Evolutionary conservation across 2,329 filamentous ascomycete genomes (phyloP).

Genomic region (Apiospora arundinis): DNA sequence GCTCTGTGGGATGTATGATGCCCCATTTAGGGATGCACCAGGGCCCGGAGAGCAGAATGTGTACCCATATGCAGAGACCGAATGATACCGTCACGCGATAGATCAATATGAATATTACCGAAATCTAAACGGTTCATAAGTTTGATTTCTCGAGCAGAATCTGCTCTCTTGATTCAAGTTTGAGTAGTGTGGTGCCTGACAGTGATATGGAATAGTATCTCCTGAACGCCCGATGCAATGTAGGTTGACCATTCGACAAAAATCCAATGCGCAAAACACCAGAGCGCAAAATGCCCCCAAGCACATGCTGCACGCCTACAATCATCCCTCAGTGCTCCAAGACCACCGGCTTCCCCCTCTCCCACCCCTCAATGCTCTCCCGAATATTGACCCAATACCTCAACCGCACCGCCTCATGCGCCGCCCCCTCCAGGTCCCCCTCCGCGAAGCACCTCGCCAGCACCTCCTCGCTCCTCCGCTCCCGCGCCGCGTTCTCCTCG

Average conservation of each 20-base stretch:
- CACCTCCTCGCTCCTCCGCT: conserved; percentile 65
- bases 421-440: conserved; percentile 71
- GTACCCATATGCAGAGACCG: too few species aligned
- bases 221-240: background rate
- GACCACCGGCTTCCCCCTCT: conserved; percentile 71
- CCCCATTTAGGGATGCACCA: too few species aligned
- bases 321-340: conserved; percentile 52
- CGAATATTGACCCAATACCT: conserved; percentile 91
- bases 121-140: too few species aligned
- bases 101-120: background rate
- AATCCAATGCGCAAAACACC: background rate
- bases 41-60: too few species aligned
- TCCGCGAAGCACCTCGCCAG: conserved; percentile 70
- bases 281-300: too few species aligned
- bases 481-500: conserved; percentile 70
- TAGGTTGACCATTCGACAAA: too few species aligned
- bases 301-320: background rate
- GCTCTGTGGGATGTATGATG: too few species aligned
- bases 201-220: too few species aligned
- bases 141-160: background rate
- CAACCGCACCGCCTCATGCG: conserved; percentile 75
- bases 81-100: too few species aligned
- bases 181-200: too few species aligned
- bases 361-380: conserved; percentile 83
- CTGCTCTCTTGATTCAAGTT: background rate